Percentiles rank a stretch among this genome's conserved stretches.
These are phyloP conservation scores for Hyparrhenia diplandra DNA, from an alignment of 176 grass and related monocot species.

Conservation along the genomic window DNA sequence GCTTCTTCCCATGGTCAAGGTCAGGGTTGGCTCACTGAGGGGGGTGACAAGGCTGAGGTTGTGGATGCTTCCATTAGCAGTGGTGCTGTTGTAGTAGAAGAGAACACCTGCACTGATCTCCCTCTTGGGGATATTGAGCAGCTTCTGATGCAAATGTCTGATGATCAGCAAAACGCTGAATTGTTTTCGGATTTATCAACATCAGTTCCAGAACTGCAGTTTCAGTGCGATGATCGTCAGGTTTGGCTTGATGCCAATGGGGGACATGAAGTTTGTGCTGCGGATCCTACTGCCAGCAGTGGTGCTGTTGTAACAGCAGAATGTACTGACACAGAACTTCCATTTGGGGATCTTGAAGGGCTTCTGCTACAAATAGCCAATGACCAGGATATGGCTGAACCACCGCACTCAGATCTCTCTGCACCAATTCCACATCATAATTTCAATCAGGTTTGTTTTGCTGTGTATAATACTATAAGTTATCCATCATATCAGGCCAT, in stretches of 20 bases:
- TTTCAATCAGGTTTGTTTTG: conserved; percentile 17
- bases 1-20: neutral
- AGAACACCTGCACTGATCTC: conserved; percentile 25
- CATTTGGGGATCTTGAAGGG: conserved; percentile 48
- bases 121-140: conserved; percentile 55
- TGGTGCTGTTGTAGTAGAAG: neutral
- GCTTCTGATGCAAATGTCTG: conserved; percentile 53
- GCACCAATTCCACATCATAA: neutral
- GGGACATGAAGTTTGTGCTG: conserved; percentile 12
- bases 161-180: conserved; percentile 32
- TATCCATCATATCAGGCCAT: neutral
- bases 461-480: neutral
- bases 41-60: neutral
- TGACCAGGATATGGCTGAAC: conserved; percentile 33
- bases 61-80: neutral
- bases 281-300: conserved; percentile 9
- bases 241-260: conserved; percentile 1
- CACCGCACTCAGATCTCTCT: conserved; percentile 11
- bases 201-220: conserved; percentile 1
- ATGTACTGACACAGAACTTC: conserved; percentile 19
- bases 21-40: conserved; percentile 3
- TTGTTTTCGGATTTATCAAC: conserved; percentile 5
- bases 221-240: conserved; percentile 11
- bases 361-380: conserved; percentile 46
- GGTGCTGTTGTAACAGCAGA: neutral